Base-by-base conservation (phyloP, 768 basidiomycete species). In the Mycena rebaudengoi region DNA sequence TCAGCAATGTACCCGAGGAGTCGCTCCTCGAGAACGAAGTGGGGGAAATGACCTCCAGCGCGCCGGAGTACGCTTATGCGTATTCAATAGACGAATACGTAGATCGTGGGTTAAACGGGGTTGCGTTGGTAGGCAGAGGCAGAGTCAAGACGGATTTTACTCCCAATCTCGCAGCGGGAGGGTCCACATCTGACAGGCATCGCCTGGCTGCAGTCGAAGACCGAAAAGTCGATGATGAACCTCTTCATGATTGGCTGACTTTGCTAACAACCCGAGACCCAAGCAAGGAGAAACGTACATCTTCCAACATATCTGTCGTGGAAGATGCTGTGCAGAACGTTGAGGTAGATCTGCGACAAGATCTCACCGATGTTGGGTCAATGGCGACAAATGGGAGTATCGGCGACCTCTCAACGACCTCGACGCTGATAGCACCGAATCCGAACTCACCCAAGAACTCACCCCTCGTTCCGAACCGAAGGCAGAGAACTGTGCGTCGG, bases 271-370 rank as follows among this genome's bases (percentile, higher is more conserved):
- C 26, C 12, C 53, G 30, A 32, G 43, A 29, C 20, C 21, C 32
- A 23, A 39, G 23, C 44, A 55, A 50, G 26, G 25, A 3, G 7
- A 41, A 60, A 16, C 58, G 64, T 25, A 65, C 64, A 5, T 65
- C 64, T 7, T 68, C 66, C 13, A 64, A 64, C 32, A 64, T 60
- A 21, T 64, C 66, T 7, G 41, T 64, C 44, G 62, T 68, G 23
- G 62, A 23, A 16, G 37, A 59, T 40, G 11, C 23, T 7, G 4
- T 54, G 29, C 23, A 54, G 45, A n/a, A 21, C 29, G 28, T 49
- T 20, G 26, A 32, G 26, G 52, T 26, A 40, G 26, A 8, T 23
- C 41, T 7, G 11, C 7, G 52, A 6, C 41, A 12, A 18, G 35
- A 50, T 28, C 39, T 46, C 28, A 44, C 46, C 37, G 45, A 57